Conservation (phyloP, 2,329 filamentous ascomycete genomes). For the Xylariales sp. region DNA sequence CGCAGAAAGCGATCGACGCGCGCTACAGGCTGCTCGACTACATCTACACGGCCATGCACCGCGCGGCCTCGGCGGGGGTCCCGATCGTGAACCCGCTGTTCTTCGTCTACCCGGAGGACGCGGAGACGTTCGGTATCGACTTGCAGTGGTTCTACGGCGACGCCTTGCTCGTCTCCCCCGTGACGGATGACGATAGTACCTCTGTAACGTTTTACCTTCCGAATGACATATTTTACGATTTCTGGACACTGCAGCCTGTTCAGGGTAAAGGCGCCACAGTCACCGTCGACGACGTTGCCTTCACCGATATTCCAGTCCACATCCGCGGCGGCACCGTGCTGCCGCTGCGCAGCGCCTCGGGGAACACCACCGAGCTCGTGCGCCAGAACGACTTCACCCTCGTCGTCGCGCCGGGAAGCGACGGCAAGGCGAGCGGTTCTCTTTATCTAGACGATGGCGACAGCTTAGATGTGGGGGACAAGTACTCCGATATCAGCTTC, state of each 20-base stretch:
- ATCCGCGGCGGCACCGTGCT: slow-evolving; percentile 70
- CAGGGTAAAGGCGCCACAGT: slow-evolving; percentile 40
- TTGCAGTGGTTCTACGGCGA: slow-evolving; percentile 64
- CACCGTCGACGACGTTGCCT: slow-evolving; percentile 42
- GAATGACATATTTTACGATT: slow-evolving; percentile 64
- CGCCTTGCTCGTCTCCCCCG: slow-evolving; percentile 61
- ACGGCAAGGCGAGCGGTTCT: slow-evolving; percentile 60
- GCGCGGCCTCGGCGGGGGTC: slow-evolving; percentile 67
- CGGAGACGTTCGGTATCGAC: slow-evolving; percentile 59
- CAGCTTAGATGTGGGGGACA: slow-evolving; percentile 40
- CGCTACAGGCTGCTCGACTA: slow-evolving; percentile 87
- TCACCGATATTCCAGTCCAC: slow-evolving; percentile 67
- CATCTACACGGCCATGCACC: slow-evolving; percentile 77
- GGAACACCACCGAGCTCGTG: slow-evolving; percentile 62
- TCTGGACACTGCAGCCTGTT: slow-evolving; percentile 44
- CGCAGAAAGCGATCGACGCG: slow-evolving; percentile 74
- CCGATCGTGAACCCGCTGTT: slow-evolving; percentile 78
- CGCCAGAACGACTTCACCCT: slow-evolving; percentile 61
- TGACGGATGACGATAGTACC: slow-evolving; percentile 58
- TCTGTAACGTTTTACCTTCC: slow-evolving; percentile 62
- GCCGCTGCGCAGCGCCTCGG: slow-evolving; percentile 63
- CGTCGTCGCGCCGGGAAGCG: slow-evolving; percentile 59
- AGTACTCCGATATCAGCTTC: slow-evolving; percentile 41
- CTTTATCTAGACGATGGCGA: slow-evolving; percentile 64
- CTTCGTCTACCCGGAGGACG: slow-evolving; percentile 72